Base-by-base conservation (phyloP, 139 green algal species). In the Coccomyxa sp. region DNA sequence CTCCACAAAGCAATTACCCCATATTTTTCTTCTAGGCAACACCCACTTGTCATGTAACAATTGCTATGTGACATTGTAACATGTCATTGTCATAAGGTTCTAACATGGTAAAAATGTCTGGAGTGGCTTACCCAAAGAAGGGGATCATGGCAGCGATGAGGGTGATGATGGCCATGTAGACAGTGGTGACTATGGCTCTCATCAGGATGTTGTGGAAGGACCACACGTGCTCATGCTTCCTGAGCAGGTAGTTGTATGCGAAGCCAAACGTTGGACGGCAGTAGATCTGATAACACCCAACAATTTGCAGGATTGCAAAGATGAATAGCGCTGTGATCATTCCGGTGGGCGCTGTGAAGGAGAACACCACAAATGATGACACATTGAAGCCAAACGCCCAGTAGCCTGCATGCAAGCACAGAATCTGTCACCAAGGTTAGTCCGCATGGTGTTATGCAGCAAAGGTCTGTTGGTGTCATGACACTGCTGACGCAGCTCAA, bases 201-300 rank as follows among this genome's bases (percentile, higher is more conserved):
- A 38, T 66, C 3, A 82, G 18, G 27, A 83, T 68, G 82, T 89
- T 89, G 77, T 82, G 82, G 27, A 10, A 68, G 12, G 81, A 80
- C 71, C 67, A 78, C 58, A 77, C 57, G 7, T 28, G 57, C 15
- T 77, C 81, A 25, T 58, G 31, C 13, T 45, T 45, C 1, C n/a
- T 38, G 3, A 77, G 21, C 1, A 77, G 23, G 27, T 77, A 77
- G 71, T 77, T 77, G 71, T 77, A 77, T 13, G 67, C 38, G 10
- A 83, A 58, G 38, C 85, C 84, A 45, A 87, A 88, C 0, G 87
- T 87, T 16, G 87, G 85, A 0, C 85, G 82, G 23, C 79, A 87
- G 81, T 88, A 90, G 77, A 88, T 86, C 85, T 91, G 82, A 63
- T 89, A 91, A 74, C 87, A 91, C 25, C 87, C 87, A 13, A 86